Evolutionary conservation across 2,329 filamentous ascomycete species (phyloP).

Genomic region (Botryotinia narcissicola): DNA sequence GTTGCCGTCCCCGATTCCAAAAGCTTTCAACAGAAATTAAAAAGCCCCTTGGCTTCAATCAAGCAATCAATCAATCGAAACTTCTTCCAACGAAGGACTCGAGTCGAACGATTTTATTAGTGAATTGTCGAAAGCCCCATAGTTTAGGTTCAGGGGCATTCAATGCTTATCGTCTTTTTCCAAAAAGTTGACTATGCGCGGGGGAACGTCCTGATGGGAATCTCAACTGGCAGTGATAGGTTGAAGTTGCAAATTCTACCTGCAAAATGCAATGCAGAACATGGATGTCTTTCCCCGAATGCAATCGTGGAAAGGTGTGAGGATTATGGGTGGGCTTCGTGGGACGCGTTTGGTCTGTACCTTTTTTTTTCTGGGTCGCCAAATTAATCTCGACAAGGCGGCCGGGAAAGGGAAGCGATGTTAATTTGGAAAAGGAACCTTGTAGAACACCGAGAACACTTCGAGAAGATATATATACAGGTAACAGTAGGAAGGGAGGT

Average conservation of each 20-base stretch:
- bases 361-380: constrained; percentile 10
- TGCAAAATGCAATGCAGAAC: constrained; percentile 18
- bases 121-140: constrained; percentile 5
- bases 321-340: constrained; percentile 1
- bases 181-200: not conserved
- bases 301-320: constrained; percentile 10
- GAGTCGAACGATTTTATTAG: not conserved
- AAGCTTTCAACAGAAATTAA: not conserved
- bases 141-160: constrained; percentile 7
- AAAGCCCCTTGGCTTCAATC: not conserved
- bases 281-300: constrained; percentile 14
- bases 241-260: not conserved
- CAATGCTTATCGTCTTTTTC: not conserved
- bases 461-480: not conserved
- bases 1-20: not conserved
- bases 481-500: not conserved
- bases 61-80: not conserved
- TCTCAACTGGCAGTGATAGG: constrained; percentile 9
- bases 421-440: not conserved
- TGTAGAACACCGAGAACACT: not conserved
- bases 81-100: not conserved
- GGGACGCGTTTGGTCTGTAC: constrained; percentile 8
- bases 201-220: not conserved
- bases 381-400: constrained; percentile 19
- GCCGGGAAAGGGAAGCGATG: not conserved